Percentiles rank a stretch among this genome's conserved stretches.
Conservation (phyloP, 345 rosid species). For the Linum lewisii region DNA sequence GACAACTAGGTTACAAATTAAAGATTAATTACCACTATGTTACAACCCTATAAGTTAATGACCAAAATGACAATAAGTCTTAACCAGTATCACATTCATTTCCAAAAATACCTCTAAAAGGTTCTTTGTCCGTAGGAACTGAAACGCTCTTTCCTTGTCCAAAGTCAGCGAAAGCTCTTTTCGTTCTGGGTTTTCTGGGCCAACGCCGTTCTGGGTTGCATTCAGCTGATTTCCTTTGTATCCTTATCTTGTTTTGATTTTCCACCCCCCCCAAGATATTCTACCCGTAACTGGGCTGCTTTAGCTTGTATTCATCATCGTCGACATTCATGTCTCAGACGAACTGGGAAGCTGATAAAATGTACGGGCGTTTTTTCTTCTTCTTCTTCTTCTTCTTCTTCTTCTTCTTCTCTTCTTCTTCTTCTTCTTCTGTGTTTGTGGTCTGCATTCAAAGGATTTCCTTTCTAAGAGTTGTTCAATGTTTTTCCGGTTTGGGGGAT, state of each 20-base stretch:
- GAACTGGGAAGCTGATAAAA: slow-evolving; percentile 42
- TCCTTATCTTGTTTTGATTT: not conserved
- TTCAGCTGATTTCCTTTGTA: not conserved
- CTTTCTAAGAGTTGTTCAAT: not conserved
- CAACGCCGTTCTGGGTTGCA: not conserved
- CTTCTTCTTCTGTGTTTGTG: slow-evolving; percentile 1
- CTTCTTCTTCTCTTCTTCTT: slow-evolving; percentile 7
- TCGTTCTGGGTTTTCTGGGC: slow-evolving; percentile 1
- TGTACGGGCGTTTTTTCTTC: slow-evolving; percentile 13
- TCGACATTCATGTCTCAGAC: slow-evolving; percentile 23
- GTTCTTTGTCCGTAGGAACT: not conserved
- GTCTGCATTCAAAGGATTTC: not conserved
- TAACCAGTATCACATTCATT: too few relatives aligned
- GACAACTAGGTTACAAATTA: too few relatives aligned
- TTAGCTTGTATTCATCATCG: not conserved
- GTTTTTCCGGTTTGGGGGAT: not conserved
- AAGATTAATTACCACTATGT: too few relatives aligned
- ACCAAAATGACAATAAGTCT: too few relatives aligned
- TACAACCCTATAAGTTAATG: too few relatives aligned
- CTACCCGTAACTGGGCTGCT: not conserved
- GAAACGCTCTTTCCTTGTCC: not conserved
- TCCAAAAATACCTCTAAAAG: too few relatives aligned
- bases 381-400: not conserved
- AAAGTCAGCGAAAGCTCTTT: not conserved
- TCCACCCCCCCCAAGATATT: not conserved